A percentile compares a stretch with the other conserved stretches of the same genome.
Conservation (phyloP, 495 filamentous ascomycete species). For the Aspergillus baeticus region DNA sequence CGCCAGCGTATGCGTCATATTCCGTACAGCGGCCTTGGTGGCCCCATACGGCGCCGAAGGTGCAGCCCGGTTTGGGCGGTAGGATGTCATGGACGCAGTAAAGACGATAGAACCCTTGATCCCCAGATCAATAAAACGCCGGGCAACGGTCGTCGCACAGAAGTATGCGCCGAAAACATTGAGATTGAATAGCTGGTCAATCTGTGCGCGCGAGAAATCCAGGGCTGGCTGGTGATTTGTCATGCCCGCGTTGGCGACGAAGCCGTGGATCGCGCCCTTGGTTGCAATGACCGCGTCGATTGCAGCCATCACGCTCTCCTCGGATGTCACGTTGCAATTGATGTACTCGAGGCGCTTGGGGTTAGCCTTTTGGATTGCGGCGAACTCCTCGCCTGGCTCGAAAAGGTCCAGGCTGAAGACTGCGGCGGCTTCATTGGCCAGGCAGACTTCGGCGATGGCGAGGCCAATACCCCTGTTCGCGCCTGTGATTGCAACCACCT, state of each 20-base stretch:
- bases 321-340: conserved; percentile 36
- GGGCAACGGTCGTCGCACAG: conserved; percentile 20
- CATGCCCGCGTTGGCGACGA: conserved; percentile 43
- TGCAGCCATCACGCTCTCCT: conserved; percentile 34
- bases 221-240: conserved; percentile 45
- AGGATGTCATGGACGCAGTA: conserved; percentile 40
- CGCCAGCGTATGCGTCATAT: conserved; percentile 31
- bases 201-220: conserved; percentile 40
- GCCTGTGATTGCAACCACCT: conserved; percentile 22
- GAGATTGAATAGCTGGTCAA: conserved; percentile 40
- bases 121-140: conserved; percentile 18
- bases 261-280: conserved; percentile 34
- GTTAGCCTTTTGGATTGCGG: conserved; percentile 27
- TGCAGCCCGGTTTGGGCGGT: conserved; percentile 31
- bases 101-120: conserved; percentile 38
- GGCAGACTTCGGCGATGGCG: conserved; percentile 39
- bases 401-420: conserved; percentile 44
- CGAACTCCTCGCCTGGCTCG: conserved; percentile 38
- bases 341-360: conserved; percentile 31
- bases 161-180: conserved; percentile 20
- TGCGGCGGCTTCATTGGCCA: conserved; percentile 34
- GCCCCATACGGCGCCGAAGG: conserved; percentile 19
- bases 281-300: conserved; percentile 36
- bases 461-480: conserved; percentile 31
- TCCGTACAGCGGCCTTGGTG: conserved; percentile 19